These are phyloP conservation scores for Coix lacrymajobi DNA, from an alignment of 176 grass and related monocot genomes.

Conservation along the genomic window DNA sequence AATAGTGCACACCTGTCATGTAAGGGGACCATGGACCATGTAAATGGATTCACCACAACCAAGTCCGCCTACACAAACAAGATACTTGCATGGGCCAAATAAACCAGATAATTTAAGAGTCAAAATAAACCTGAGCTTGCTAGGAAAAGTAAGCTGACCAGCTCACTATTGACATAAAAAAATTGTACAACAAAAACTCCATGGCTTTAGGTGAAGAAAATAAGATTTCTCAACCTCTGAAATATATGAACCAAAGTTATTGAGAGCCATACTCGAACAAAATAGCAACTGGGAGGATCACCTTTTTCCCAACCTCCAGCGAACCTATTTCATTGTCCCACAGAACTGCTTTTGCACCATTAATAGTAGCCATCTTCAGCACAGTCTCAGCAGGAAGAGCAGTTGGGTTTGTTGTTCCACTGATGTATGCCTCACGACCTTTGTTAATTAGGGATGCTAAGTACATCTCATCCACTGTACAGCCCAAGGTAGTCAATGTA, in stretches of 20 bases:
- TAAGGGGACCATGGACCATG: slow-evolving; percentile 85
- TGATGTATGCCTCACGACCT: slow-evolving; percentile 74
- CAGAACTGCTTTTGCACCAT: slow-evolving; percentile 83
- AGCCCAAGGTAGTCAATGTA: neutral
- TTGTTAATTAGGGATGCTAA: slow-evolving; percentile 93
- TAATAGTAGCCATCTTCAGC: slow-evolving; percentile 77
- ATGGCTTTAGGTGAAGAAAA: neutral
- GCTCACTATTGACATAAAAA: neutral
- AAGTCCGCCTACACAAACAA: slow-evolving; percentile 66
- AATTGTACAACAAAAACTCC: neutral
- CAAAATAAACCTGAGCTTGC: neutral
- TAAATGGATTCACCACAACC: slow-evolving; percentile 79
- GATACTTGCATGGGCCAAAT: neutral
- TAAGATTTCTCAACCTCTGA: neutral
- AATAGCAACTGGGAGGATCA: slow-evolving; percentile 26
- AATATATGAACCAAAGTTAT: neutral
- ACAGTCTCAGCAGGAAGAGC: slow-evolving; percentile 63
- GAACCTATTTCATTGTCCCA: slow-evolving; percentile 97
- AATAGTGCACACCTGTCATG: slow-evolving; percentile 64
- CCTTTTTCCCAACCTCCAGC: slow-evolving; percentile 84
- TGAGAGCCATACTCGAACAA: neutral
- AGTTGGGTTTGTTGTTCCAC: slow-evolving; percentile 75
- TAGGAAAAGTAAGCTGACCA: neutral
- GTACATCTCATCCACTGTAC: slow-evolving; percentile 96
- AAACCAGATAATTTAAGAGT: neutral